Evolutionary conservation across 2,329 filamentous ascomycete genomes (phyloP).

Genomic region (Tympanopsis confertula): DNA sequence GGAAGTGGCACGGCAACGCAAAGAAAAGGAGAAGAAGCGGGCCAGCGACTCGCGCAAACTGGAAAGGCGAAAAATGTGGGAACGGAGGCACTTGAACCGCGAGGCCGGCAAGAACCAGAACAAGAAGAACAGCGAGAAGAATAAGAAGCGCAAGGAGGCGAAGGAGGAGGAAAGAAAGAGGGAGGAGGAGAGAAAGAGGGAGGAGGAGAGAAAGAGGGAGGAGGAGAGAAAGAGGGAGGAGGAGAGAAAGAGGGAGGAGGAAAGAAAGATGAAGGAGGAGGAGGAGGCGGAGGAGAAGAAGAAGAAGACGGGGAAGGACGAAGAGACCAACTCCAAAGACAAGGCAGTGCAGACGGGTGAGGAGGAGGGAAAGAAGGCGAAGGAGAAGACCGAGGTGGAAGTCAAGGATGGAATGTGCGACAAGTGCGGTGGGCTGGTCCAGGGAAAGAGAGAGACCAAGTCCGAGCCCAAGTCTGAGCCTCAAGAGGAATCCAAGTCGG

Average conservation of each 20-base stretch:
- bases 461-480: too few relatives aligned
- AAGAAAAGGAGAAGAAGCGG: conserved; percentile 35
- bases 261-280: conserved; percentile 6
- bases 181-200: conserved; percentile 18
- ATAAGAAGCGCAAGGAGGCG: conserved; percentile 16
- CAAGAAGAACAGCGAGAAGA: conserved; percentile 25
- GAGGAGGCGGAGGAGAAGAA: conserved; percentile 7
- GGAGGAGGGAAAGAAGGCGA: conserved; percentile 6
- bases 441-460: too few relatives aligned
- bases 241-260: conserved; percentile 17
- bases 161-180: conserved; percentile 24
- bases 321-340: conserved; percentile 4
- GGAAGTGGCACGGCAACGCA: conserved; percentile 33
- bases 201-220: conserved; percentile 11
- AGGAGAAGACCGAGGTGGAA: too few relatives aligned
- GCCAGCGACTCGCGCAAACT: conserved; percentile 30
- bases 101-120: conserved; percentile 23
- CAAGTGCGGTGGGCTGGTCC: too few relatives aligned
- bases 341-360: conserved; percentile 11
- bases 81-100: conserved; percentile 27
- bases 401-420: too few relatives aligned
- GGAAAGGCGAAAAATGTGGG: conserved; percentile 35
- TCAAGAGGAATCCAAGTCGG: too few relatives aligned
- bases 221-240: conserved; percentile 23
- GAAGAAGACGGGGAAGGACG: conserved; percentile 6